Percentiles rank a stretch among this genome's conserved stretches.
Evolutionary conservation across 2,329 filamentous ascomycete species (phyloP).

Genomic region (Graphilbum fragrans): DNA sequence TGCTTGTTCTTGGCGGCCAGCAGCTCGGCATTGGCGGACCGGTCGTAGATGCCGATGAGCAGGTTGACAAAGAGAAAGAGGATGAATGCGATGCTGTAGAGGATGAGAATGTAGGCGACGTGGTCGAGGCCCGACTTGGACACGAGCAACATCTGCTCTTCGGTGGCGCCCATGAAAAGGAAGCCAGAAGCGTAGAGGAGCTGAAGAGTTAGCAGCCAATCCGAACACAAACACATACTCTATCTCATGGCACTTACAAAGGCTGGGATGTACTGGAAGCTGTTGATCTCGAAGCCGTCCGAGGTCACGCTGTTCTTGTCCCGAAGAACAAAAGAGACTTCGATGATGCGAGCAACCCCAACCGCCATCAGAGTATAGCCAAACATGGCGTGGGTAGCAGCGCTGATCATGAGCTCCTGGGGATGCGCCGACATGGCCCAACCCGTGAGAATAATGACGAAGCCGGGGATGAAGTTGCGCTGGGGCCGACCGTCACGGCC

Average conservation of each 20-base stretch:
- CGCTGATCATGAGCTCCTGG: constrained; percentile 71
- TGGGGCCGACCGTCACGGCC: constrained; percentile 75
- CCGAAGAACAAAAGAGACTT: constrained; percentile 76
- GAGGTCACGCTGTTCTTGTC: constrained; percentile 55
- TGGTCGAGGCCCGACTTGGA: constrained; percentile 66
- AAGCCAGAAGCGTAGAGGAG: constrained; percentile 86
- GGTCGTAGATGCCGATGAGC: constrained; percentile 73
- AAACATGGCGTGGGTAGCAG: constrained; percentile 79
- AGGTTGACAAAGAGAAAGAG: constrained; percentile 85
- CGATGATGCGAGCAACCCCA: constrained; percentile 72
- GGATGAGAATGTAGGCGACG: constrained; percentile 81
- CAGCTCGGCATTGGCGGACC: constrained; percentile 28
- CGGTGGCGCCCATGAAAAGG: constrained; percentile 93
- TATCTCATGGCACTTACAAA: constrained; percentile 33
- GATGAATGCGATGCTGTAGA: constrained; percentile 83
- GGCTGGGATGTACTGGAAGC: constrained; percentile 42
- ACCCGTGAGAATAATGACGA: constrained; percentile 84
- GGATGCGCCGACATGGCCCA: constrained; percentile 94
- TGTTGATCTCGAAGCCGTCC: constrained; percentile 57
- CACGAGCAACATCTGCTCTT: constrained; percentile 84
- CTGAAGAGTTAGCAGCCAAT: constrained; percentile 29
- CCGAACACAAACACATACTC: background rate
- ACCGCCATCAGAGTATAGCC: constrained; percentile 93
- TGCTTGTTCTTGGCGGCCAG: constrained; percentile 7
- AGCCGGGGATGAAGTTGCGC: constrained; percentile 83